Conservation (phyloP, 2,329 filamentous ascomycete species). For the Venturia nashicola region DNA sequence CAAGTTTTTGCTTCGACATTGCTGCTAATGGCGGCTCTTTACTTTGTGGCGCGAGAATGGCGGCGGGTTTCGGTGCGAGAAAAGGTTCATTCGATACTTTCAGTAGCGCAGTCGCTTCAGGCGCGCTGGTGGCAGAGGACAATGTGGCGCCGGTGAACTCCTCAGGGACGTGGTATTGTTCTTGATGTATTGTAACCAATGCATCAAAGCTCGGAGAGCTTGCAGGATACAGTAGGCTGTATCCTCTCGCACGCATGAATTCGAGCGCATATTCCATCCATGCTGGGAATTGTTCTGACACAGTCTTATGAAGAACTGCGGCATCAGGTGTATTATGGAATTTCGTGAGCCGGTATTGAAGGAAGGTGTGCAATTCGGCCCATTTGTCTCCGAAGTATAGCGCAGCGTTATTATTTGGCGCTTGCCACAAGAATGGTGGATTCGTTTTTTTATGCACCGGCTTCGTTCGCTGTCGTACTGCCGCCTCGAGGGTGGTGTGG, state of each 20-base stretch:
- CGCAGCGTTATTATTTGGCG: slow-evolving; percentile 68
- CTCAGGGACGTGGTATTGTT: slow-evolving; percentile 62
- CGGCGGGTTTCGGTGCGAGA: background rate
- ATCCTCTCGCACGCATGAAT: slow-evolving; percentile 63
- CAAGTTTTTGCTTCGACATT: slow-evolving; percentile 28
- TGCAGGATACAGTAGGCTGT: slow-evolving; percentile 68
- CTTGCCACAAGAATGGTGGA: slow-evolving; percentile 70
- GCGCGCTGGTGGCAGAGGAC: background rate
- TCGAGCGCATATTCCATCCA: slow-evolving; percentile 72
- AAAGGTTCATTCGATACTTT: background rate
- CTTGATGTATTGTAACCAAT: slow-evolving; percentile 64
- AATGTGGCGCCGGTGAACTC: slow-evolving; percentile 34
- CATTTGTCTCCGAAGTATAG: slow-evolving; percentile 79
- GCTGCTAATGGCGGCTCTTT: slow-evolving; percentile 25
- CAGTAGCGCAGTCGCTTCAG: background rate
- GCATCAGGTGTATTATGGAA: slow-evolving; percentile 16
- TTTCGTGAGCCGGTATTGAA: slow-evolving; percentile 46
- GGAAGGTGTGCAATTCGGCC: slow-evolving; percentile 72
- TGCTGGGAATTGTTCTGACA: slow-evolving; percentile 58
- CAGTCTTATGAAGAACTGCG: slow-evolving; percentile 34
- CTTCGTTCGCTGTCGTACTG: slow-evolving; percentile 16
- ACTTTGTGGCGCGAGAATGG: background rate
- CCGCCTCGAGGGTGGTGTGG: slow-evolving; percentile 19
- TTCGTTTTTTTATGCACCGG: slow-evolving; percentile 19
- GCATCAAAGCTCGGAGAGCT: slow-evolving; percentile 34